Conservation (phyloP, 768 basidiomycete genomes). For the Agaricus blazei region DNA sequence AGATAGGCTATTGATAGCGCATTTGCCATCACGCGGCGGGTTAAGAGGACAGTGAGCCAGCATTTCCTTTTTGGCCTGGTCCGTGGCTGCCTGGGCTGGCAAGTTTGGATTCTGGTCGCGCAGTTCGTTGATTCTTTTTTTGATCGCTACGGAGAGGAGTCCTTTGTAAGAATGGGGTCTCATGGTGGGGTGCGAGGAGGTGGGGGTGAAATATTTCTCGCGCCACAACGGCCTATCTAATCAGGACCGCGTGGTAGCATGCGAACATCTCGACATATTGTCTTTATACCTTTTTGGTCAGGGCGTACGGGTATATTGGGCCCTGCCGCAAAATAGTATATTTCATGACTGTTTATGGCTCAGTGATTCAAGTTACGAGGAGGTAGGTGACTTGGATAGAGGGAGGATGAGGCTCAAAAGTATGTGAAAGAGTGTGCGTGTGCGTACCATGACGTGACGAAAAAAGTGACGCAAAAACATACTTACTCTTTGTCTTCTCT, state of each 20-base stretch:
- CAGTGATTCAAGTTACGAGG: neutral
- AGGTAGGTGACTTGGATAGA: neutral
- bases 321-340: neutral
- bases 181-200: neutral
- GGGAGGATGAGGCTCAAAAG: constrained; percentile 13
- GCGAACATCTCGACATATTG: no score
- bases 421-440: constrained; percentile 27
- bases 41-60: constrained; percentile 43
- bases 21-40: constrained; percentile 37
- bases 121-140: constrained; percentile 17
- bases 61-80: constrained; percentile 27
- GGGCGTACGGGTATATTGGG: no score
- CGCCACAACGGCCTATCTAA: neutral
- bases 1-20: constrained; percentile 49
- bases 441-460: constrained; percentile 31
- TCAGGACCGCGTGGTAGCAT: neutral
- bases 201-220: neutral
- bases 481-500: constrained; percentile 55
- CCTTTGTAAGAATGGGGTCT: constrained; percentile 9
- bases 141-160: constrained; percentile 21
- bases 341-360: neutral
- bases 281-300: no score
- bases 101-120: constrained; percentile 24
- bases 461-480: constrained; percentile 30
- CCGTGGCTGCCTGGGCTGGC: constrained; percentile 25